Conservation (phyloP, 306 rosid genomes). For the Erythrophleum fordii region DNA sequence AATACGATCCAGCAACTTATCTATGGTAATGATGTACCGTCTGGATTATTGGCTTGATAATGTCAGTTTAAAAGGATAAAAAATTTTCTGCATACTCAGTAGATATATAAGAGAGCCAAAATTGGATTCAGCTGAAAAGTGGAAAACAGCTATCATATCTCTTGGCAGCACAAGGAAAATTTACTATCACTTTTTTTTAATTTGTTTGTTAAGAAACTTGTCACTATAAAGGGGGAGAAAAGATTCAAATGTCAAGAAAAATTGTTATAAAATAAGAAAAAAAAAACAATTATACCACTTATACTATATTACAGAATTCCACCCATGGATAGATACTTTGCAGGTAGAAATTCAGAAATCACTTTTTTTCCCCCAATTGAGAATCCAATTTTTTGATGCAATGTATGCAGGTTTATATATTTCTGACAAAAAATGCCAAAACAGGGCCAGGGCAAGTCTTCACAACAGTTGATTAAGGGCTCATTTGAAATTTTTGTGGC, state of each 20-base stretch:
- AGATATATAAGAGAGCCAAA: conserved; percentile 1
- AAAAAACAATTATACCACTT: conserved; percentile 19
- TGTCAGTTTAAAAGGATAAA: conserved; percentile 8
- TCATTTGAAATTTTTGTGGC: not conserved
- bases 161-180: not conserved
- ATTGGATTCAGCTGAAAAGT: not conserved
- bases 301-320: conserved; percentile 22
- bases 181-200: not conserved
- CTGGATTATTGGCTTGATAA: conserved; percentile 15
- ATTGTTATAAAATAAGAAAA: not conserved
- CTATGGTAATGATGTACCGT: not conserved
- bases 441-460: conserved; percentile 11
- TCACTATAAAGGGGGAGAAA: not conserved
- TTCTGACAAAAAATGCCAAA: conserved; percentile 32
- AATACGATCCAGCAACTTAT: not conserved
- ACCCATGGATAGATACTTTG: not conserved
- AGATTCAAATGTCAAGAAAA: not conserved
- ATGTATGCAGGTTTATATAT: conserved; percentile 20
- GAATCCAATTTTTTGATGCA: conserved; percentile 16
- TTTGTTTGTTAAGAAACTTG: not conserved
- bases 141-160: not conserved
- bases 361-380: conserved; percentile 19
- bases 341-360: not conserved
- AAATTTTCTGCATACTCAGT: not conserved
- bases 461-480: not conserved